These are phyloP conservation scores for Boletus sp. DNA, from an alignment of 768 basidiomycete species.

Conservation along the genomic window DNA sequence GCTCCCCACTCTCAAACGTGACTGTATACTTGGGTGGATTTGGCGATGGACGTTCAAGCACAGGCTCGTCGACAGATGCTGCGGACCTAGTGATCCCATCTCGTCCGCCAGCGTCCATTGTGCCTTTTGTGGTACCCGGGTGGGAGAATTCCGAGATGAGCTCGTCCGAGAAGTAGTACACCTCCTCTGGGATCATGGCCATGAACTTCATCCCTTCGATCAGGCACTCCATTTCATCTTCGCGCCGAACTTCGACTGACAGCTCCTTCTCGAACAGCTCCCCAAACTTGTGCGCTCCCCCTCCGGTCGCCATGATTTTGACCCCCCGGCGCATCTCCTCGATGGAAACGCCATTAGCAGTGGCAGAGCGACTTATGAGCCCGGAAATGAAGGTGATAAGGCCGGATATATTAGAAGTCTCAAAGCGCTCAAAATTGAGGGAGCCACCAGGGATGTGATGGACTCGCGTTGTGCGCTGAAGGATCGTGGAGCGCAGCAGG, in stretches of 20 bases:
- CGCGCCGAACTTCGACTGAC: slow-evolving; percentile 79
- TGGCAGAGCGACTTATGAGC: slow-evolving; percentile 83
- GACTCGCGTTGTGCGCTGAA: slow-evolving; percentile 54
- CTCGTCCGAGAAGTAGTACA: slow-evolving; percentile 98
- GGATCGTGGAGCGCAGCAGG: slow-evolving; percentile 58
- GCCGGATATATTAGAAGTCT: slow-evolving; percentile 82
- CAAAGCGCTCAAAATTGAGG: slow-evolving; percentile 95
- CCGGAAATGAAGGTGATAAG: slow-evolving; percentile 85
- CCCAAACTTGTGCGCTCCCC: slow-evolving; percentile 94
- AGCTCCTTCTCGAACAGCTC: slow-evolving; percentile 72
- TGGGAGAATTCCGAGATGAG: slow-evolving; percentile 70
- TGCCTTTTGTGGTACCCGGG: slow-evolving; percentile 20
- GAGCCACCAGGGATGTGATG: slow-evolving; percentile 92
- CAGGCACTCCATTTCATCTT: slow-evolving; percentile 99
- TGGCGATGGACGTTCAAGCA: slow-evolving; percentile 82
- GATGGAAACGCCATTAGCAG: slow-evolving; percentile 80
- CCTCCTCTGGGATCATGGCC: slow-evolving; percentile 93
- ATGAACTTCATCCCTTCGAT: slow-evolving; percentile 97
- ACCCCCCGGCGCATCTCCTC: slow-evolving; percentile 90
- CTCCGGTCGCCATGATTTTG: slow-evolving; percentile 97
- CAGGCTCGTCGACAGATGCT: slow-evolving; percentile 7
- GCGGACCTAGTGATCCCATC: slow-evolving; percentile 6
- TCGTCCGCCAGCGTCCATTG: neutral
- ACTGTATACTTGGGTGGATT: slow-evolving; percentile 87
- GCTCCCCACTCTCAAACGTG: slow-evolving; percentile 76